phyloP scores from a whole-genome alignment of 2,329 filamentous ascomycete genomes.

The Colletotrichum lupini region DNA sequence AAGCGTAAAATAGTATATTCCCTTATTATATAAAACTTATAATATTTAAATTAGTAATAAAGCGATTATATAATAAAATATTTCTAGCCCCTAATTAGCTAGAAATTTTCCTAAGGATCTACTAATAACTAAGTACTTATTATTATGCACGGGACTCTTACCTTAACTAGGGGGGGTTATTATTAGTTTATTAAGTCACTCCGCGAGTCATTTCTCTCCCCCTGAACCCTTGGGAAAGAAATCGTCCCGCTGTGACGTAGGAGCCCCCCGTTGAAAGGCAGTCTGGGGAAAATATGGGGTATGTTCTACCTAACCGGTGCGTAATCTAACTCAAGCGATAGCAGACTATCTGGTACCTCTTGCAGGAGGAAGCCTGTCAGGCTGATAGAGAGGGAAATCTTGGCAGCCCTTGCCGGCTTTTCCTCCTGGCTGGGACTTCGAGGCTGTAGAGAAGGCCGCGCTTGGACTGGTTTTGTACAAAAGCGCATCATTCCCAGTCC shows the following conservation, averaged over 20 bases:
- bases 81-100: too few species aligned
- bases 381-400: constrained; percentile 17
- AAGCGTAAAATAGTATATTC: too few species aligned
- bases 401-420: constrained; percentile 18
- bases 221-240: constrained; percentile 13
- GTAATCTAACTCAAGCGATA: constrained; percentile 27
- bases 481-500: constrained; percentile 22
- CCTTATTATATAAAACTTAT: too few species aligned
- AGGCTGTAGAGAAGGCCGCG: background rate
- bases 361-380: constrained; percentile 21
- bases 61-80: too few species aligned
- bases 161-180: too few species aligned
- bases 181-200: too few species aligned
- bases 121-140: too few species aligned
- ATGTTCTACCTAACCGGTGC: constrained; percentile 6
- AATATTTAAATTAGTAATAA: too few species aligned
- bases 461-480: constrained; percentile 27
- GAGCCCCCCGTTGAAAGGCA: background rate
- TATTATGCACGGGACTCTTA: too few species aligned
- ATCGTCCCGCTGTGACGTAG: constrained; percentile 33
- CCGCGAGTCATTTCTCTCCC: constrained; percentile 26
- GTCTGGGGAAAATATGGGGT: constrained; percentile 33
- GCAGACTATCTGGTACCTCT: constrained; percentile 6
- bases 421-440: background rate
- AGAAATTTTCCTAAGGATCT: too few species aligned